A percentile compares a stretch with the other conserved stretches of the same genome.
Conservation (phyloP, 2,329 filamentous ascomycete genomes). For the Paraphoma chrysanthemicola region DNA sequence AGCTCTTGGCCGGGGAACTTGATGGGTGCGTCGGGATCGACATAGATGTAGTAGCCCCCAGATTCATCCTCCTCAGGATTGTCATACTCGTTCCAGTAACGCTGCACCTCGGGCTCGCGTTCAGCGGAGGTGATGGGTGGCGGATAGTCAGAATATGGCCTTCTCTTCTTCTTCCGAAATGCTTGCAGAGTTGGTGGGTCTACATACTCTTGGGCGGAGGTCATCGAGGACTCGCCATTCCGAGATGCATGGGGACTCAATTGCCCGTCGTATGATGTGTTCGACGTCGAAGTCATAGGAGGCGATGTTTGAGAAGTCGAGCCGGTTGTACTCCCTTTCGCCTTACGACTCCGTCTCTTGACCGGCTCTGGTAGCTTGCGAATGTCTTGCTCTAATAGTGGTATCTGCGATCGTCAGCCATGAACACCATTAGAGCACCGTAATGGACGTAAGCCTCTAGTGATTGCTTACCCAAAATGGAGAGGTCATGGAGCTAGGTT, state of each 20-base stretch:
- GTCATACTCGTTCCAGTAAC: slow-evolving; percentile 90
- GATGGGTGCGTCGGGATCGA: slow-evolving; percentile 70
- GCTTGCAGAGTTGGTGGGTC: slow-evolving; percentile 50
- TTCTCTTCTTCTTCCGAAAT: slow-evolving; percentile 53
- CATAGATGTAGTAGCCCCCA: slow-evolving; percentile 73
- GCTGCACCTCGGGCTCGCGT: slow-evolving; percentile 19
- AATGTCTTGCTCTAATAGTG: slow-evolving; percentile 58
- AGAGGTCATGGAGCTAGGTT: slow-evolving; percentile 52
- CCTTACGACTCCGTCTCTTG: slow-evolving; percentile 36
- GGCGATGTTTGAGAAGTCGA: slow-evolving; percentile 35
- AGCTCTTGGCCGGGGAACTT: slow-evolving; percentile 70
- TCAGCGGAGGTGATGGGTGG: slow-evolving; percentile 26
- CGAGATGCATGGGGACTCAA: slow-evolving; percentile 37
- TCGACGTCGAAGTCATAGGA: slow-evolving; percentile 46
- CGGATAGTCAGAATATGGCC: slow-evolving; percentile 35
- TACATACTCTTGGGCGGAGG: slow-evolving; percentile 44
- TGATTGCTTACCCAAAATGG: slow-evolving; percentile 55
- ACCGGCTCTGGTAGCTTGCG: slow-evolving; percentile 57
- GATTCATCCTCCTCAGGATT: slow-evolving; percentile 71
- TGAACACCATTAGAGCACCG: neutral
- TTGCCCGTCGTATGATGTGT: slow-evolving; percentile 47
- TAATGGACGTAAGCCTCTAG: neutral
- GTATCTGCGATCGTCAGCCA: slow-evolving; percentile 31
- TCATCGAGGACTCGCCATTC: slow-evolving; percentile 43
- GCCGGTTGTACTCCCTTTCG: slow-evolving; percentile 27